A percentile compares a stretch with the other conserved stretches of the same genome.
phyloP scores from a whole-genome alignment of 768 basidiomycete genomes.

The Tulasnella sp. region DNA sequence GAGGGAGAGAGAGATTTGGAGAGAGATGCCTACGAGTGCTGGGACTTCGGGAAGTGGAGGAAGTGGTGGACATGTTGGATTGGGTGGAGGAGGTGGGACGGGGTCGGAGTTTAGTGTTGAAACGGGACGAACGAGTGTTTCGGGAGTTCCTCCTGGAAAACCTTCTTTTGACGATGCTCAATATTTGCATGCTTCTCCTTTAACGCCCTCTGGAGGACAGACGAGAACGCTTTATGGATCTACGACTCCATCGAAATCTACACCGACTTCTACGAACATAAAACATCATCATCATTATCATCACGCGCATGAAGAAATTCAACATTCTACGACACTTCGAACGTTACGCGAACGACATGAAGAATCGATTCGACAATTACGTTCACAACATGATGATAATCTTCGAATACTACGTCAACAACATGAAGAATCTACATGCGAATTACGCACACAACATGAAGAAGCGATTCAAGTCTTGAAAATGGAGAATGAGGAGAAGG shows the following conservation, averaged over 20 bases:
- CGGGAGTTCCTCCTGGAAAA: not conserved
- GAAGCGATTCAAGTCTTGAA: not conserved
- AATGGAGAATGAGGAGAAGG: conserved; percentile 5
- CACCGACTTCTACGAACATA: too few species aligned
- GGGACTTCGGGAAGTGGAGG: not conserved
- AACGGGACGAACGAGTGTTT: not conserved
- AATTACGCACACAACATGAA: not conserved
- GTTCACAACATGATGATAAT: not conserved
- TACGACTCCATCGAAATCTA: too few species aligned
- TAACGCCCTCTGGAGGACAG: too few species aligned
- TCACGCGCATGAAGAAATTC: too few species aligned
- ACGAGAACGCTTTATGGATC: too few species aligned
- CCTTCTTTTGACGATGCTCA: too few species aligned
- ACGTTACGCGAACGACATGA: not conserved
- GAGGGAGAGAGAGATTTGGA: too few species aligned
- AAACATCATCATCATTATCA: too few species aligned
- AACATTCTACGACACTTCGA: not conserved
- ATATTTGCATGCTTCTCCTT: too few species aligned
- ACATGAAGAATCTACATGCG: not conserved
- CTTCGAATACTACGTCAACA: not conserved
- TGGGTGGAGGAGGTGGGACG: not conserved
- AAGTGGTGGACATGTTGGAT: not conserved
- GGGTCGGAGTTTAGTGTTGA: not conserved
- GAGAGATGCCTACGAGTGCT: too few species aligned
- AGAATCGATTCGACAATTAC: not conserved